A percentile compares a stretch with the other conserved stretches of the same genome.
These are phyloP conservation scores for Phaffomyces antillensis DNA, from an alignment of 805 yeast genomes.

Conservation along the genomic window DNA sequence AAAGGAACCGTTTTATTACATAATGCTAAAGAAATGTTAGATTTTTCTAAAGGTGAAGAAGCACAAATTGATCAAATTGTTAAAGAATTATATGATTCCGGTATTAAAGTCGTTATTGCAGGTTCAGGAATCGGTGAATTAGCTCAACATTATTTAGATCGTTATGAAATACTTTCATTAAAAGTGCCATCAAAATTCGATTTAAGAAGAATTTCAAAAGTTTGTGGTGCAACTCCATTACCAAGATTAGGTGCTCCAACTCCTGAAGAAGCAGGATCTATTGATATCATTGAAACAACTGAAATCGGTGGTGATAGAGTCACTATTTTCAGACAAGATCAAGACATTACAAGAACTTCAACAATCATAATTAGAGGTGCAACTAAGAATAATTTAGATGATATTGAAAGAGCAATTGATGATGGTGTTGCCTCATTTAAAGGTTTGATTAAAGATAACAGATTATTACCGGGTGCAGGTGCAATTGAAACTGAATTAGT, in stretches of 20 bases:
- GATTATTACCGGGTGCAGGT: conserved; percentile 93
- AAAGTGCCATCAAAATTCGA: conserved; percentile 93
- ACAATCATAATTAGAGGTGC: conserved; percentile 96
- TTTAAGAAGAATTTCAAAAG: conserved; percentile 86
- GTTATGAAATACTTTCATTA: conserved; percentile 76
- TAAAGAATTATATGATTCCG: conserved; percentile 75
- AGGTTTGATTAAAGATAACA: conserved; percentile 75
- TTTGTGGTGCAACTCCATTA: conserved; percentile 95
- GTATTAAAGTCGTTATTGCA: conserved; percentile 85
- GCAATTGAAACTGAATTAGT: conserved; percentile 88
- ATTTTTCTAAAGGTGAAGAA: conserved; percentile 94
- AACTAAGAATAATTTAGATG: conserved; percentile 88
- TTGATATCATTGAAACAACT: conserved; percentile 81
- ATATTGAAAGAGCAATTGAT: conserved; percentile 93
- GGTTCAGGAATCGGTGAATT: conserved; percentile 91
- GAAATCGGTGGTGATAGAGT: conserved; percentile 98
- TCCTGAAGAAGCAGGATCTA: conserved; percentile 86
- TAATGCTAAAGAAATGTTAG: conserved; percentile 94
- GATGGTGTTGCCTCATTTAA: conserved; percentile 93
- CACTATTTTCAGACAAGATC: conserved; percentile 80
- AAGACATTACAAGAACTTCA: conserved; percentile 64
- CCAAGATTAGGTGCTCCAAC: conserved; percentile 92
- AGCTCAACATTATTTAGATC: conserved; percentile 87
- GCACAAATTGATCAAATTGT: conserved; percentile 82
- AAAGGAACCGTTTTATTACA: conserved; percentile 95